A percentile compares a stretch with the other conserved stretches of the same genome.
Conservation (phyloP, 2,329 filamentous ascomycete species). For the Laburnicola sp. region DNA sequence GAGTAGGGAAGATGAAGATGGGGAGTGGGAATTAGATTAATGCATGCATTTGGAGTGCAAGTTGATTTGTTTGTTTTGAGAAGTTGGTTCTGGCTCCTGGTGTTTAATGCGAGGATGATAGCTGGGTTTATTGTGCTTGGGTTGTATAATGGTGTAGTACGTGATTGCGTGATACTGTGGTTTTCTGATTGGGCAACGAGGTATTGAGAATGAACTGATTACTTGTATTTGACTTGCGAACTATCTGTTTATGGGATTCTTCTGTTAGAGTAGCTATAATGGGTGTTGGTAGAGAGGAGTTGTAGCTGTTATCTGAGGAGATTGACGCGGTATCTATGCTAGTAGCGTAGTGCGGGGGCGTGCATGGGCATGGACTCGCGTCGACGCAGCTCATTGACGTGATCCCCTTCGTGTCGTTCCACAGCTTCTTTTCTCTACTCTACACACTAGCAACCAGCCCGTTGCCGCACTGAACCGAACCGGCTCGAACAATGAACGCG, state of each 20-base stretch:
- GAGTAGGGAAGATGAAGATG: too few relatives aligned
- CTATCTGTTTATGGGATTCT: too few relatives aligned
- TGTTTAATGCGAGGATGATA: not conserved
- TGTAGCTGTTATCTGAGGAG: too few relatives aligned
- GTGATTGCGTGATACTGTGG: constrained; percentile 1
- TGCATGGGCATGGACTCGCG: constrained; percentile 2
- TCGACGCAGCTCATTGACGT: constrained; percentile 12
- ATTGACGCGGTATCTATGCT: not conserved
- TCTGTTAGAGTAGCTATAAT: too few relatives aligned
- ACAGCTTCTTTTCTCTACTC: constrained; percentile 5
- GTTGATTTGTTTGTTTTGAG: not conserved
- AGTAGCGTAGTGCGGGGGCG: constrained; percentile 8
- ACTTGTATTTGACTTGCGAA: too few relatives aligned
- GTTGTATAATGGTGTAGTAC: not conserved
- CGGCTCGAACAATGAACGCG: constrained; percentile 34
- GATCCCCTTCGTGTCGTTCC: constrained; percentile 8
- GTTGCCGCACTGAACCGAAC: constrained; percentile 4
- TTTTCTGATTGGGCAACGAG: constrained; percentile 1
- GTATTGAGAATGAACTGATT: not conserved
- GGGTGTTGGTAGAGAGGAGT: too few relatives aligned
- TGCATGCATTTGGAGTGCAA: too few relatives aligned
- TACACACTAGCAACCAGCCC: constrained; percentile 8
- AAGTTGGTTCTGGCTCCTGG: not conserved
- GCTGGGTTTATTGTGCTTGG: not conserved
- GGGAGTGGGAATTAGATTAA: too few relatives aligned